Percentiles rank a stretch among this genome's conserved stretches.
Conservation (phyloP, 192 early-diverging fungal genomes). For the Coemansia sp. region DNA sequence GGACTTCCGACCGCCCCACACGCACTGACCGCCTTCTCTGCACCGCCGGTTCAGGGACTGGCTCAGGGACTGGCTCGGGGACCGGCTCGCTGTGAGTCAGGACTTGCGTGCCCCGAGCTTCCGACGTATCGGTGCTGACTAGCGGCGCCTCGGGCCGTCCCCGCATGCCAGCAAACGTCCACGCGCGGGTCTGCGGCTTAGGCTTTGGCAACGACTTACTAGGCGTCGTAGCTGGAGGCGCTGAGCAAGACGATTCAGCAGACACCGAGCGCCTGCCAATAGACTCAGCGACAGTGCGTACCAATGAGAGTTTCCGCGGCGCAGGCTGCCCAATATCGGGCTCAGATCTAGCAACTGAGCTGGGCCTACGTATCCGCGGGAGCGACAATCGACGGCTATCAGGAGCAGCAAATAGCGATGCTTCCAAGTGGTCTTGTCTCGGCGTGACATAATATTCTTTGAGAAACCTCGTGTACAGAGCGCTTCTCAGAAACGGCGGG, state of each 20-base stretch:
- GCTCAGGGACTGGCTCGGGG: neutral
- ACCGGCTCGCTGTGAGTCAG: neutral
- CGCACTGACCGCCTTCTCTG: slow-evolving; percentile 16
- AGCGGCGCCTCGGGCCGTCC: slow-evolving; percentile 26
- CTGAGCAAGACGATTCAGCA: slow-evolving; percentile 7
- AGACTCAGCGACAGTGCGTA: slow-evolving; percentile 20
- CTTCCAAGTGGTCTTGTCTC: slow-evolving; percentile 30
- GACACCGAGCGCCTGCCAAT: slow-evolving; percentile 21
- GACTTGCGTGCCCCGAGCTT: slow-evolving; percentile 13
- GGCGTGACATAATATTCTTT: slow-evolving; percentile 59
- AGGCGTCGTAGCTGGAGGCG: neutral
- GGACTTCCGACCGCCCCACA: slow-evolving; percentile 44
- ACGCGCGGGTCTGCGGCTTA: slow-evolving; percentile 7
- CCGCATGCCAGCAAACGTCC: slow-evolving; percentile 26
- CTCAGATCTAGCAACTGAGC: neutral
- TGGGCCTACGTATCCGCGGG: neutral
- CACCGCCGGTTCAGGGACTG: neutral
- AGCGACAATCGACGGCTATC: neutral
- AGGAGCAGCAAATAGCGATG: slow-evolving; percentile 24
- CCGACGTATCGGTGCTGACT: slow-evolving; percentile 24
- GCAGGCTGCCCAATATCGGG: neutral
- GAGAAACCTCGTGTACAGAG: slow-evolving; percentile 68
- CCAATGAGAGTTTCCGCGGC: slow-evolving; percentile 23
- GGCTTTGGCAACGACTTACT: neutral
- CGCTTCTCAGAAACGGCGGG: slow-evolving; percentile 62